Percentiles rank a stretch among this genome's conserved stretches.
phyloP scores from a whole-genome alignment of 1,139 yeast genomes.

The Entelexis paramagnoliae region DNA sequence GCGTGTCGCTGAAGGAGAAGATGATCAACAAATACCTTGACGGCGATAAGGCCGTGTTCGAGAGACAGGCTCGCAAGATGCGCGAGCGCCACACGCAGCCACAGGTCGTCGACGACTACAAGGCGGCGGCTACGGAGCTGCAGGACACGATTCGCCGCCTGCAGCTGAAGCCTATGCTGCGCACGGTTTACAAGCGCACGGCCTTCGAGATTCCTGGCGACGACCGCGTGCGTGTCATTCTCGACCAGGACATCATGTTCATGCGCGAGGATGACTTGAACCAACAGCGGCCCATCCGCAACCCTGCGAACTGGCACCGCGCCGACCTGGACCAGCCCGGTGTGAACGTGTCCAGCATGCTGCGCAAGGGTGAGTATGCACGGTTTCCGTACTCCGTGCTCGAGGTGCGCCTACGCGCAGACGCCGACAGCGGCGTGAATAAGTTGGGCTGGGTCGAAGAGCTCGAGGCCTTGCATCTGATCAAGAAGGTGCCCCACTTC shows the following conservation, averaged over 20 bases:
- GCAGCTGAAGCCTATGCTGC: slow-evolving; percentile 69
- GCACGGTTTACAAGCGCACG: slow-evolving; percentile 81
- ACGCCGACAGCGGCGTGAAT: slow-evolving; percentile 11
- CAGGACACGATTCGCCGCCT: slow-evolving; percentile 54
- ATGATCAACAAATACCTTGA: slow-evolving; percentile 54
- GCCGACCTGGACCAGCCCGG: slow-evolving; percentile 70
- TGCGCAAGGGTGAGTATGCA: slow-evolving; percentile 76
- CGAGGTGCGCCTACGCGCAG: slow-evolving; percentile 59
- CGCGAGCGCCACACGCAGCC: slow-evolving; percentile 43
- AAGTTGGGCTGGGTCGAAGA: slow-evolving; percentile 69
- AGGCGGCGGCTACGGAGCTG: slow-evolving; percentile 47
- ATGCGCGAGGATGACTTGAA: slow-evolving; percentile 89
- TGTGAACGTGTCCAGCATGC: slow-evolving; percentile 56
- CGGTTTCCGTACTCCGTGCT: slow-evolving; percentile 86
- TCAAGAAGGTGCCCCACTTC: slow-evolving; percentile 83
- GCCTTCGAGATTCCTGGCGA: slow-evolving; percentile 99
- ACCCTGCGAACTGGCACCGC: slow-evolving; percentile 85
- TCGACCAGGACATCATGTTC: slow-evolving; percentile 78
- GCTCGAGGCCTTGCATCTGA: slow-evolving; percentile 69
- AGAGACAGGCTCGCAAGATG: slow-evolving; percentile 44
- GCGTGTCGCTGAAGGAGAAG: slow-evolving; percentile 68
- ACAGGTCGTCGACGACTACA: slow-evolving; percentile 41
- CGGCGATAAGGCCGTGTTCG: slow-evolving; percentile 37
- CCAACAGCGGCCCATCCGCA: slow-evolving; percentile 73
- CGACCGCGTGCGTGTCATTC: slow-evolving; percentile 75